Evolutionary conservation across 129 eudicot genomes (phyloP).

Genomic region (Ambrosia trifida): DNA sequence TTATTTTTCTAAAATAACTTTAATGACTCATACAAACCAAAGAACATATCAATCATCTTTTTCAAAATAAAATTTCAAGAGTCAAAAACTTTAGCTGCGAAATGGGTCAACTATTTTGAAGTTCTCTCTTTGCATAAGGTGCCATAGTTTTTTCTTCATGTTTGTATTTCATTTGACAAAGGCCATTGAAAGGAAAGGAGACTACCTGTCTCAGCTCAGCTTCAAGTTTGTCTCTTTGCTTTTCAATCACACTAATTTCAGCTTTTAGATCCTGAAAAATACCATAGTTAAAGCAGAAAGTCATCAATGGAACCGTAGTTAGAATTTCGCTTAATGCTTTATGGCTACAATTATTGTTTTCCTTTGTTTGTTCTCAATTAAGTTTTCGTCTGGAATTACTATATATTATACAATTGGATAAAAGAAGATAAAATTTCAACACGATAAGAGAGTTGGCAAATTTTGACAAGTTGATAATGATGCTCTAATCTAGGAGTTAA

Average conservation of each 20-base stretch:
- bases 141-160: background rate
- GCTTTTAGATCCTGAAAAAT: constrained; percentile 66
- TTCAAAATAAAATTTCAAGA: background rate
- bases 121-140: constrained; percentile 8
- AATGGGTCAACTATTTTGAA: background rate
- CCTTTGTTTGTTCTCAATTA: background rate
- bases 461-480: background rate
- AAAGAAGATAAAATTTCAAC: background rate
- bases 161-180: constrained; percentile 14
- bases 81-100: background rate
- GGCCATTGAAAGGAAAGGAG: constrained; percentile 19
- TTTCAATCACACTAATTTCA: constrained; percentile 60
- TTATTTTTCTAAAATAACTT: background rate
- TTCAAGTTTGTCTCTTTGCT: constrained; percentile 61
- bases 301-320: background rate
- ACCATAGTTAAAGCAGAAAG: background rate
- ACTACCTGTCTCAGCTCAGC: constrained; percentile 65
- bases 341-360: background rate
- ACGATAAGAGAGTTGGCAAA: background rate
- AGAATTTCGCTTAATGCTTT: background rate
- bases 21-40: background rate
- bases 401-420: background rate
- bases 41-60: background rate
- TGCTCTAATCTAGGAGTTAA: background rate
- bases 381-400: background rate